Conservation (phyloP, 2,329 filamentous ascomycete species). For the Fusarium keratoplasticum region DNA sequence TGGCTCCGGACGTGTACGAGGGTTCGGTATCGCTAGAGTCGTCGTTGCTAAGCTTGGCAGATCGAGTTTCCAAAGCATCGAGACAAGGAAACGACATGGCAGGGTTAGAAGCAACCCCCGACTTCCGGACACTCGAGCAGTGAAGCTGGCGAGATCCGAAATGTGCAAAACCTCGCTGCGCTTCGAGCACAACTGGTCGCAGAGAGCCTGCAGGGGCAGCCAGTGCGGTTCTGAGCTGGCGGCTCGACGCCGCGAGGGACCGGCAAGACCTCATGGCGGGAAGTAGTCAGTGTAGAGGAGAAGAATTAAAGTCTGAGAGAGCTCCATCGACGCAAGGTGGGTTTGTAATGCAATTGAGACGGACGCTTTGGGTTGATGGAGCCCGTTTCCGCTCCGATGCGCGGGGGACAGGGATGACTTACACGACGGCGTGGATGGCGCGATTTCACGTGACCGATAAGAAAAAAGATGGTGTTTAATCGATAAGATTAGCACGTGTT, state of each 20-base stretch:
- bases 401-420: conserved; percentile 22
- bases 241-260: conserved; percentile 31
- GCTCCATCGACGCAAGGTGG: conserved; percentile 13
- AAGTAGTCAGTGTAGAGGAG: neutral
- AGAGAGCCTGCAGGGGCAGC: neutral
- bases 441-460: conserved; percentile 44
- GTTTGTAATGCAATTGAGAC: conserved; percentile 42
- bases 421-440: conserved; percentile 36
- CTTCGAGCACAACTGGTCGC: conserved; percentile 8
- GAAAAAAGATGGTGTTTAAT: neutral
- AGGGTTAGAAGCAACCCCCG: conserved; percentile 74
- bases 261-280: conserved; percentile 39
- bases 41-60: conserved; percentile 72
- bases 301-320: neutral
- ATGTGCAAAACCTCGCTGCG: neutral
- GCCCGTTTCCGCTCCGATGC: conserved; percentile 32
- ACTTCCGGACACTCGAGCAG: conserved; percentile 31
- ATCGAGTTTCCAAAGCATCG: conserved; percentile 83
- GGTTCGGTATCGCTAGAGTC: conserved; percentile 84
- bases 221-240: conserved; percentile 29
- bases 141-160: conserved; percentile 39
- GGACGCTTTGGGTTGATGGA: conserved; percentile 28
- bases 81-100: conserved; percentile 92
- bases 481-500: conserved; percentile 34
- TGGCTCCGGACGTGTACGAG: conserved; percentile 91